Conservation (phyloP, 2,329 filamentous ascomycete genomes). For the Aureobasidium sp. region DNA sequence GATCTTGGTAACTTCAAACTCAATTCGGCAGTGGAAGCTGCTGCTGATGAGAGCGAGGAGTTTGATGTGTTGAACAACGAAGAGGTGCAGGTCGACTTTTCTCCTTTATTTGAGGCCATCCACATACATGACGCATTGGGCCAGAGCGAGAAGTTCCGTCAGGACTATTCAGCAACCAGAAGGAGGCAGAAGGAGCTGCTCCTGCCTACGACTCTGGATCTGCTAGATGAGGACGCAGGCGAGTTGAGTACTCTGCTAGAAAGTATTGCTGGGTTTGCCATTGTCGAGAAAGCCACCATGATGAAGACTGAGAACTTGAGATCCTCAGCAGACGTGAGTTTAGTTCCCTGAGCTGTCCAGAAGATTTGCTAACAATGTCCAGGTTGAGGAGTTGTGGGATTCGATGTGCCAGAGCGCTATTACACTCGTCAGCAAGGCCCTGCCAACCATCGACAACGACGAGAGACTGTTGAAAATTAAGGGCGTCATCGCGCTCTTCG, state of each 20-base stretch:
- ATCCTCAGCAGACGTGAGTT: constrained; percentile 66
- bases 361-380: background rate
- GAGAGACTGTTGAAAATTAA: constrained; percentile 93
- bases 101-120: constrained; percentile 84
- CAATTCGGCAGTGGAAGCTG: constrained; percentile 91
- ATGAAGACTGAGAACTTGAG: constrained; percentile 75
- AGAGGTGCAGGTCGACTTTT: constrained; percentile 89
- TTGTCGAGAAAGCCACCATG: constrained; percentile 92
- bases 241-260: constrained; percentile 86
- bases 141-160: constrained; percentile 81
- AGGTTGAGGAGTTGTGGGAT: constrained; percentile 98
- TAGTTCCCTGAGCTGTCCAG: background rate
- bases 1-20: constrained; percentile 78
- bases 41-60: constrained; percentile 90
- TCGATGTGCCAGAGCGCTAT: constrained; percentile 91
- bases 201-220: constrained; percentile 64
- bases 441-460: constrained; percentile 75
- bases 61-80: constrained; percentile 95
- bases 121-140: constrained; percentile 95
- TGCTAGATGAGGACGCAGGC: constrained; percentile 74
- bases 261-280: constrained; percentile 90
- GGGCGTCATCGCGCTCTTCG: constrained; percentile 83
- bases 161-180: constrained; percentile 86
- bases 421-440: constrained; percentile 66
- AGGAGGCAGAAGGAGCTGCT: constrained; percentile 86